phyloP scores from a whole-genome alignment of 78 protist species.

The Mantamonas sphyraenae region DNA sequence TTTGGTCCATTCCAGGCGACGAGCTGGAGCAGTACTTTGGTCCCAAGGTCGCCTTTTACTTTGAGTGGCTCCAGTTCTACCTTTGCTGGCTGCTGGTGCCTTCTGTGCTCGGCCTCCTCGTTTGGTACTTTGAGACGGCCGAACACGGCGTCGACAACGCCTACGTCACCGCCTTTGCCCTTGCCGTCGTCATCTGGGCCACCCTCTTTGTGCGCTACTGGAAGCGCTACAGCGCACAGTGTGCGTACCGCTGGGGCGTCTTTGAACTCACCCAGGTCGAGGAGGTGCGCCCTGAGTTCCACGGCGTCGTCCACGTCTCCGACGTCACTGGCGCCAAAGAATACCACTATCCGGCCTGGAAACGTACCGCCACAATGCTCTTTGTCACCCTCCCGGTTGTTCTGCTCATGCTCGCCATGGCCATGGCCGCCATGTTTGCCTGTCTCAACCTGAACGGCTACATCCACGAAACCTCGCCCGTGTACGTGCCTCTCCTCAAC shows the following conservation, averaged over 20 bases:
- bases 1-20: too few species aligned
- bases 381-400: background rate
- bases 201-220: background rate
- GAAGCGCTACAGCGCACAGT: background rate
- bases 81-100: background rate
- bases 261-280: background rate
- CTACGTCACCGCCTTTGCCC: background rate
- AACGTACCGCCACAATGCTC: background rate
- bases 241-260: background rate
- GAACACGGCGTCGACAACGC: background rate
- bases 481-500: background rate
- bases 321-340: conserved; percentile 12
- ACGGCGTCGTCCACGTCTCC: background rate
- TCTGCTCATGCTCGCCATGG: background rate
- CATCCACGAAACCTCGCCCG: conserved; percentile 8
- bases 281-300: conserved; percentile 4
- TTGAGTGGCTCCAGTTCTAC: conserved; percentile 15
- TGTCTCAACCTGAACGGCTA: conserved; percentile 44
- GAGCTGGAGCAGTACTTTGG: conserved; percentile 28
- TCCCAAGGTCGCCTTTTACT: background rate
- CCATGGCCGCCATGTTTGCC: background rate
- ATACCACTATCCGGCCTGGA: background rate
- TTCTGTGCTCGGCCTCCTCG: background rate
- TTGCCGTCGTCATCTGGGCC: conserved; percentile 19
- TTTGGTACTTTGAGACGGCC: background rate